Evolutionary conservation across 2,329 filamentous ascomycete species (phyloP), one percentile per base, ranked within the genome.

Genomic region (Curvularia sp.): DNA sequence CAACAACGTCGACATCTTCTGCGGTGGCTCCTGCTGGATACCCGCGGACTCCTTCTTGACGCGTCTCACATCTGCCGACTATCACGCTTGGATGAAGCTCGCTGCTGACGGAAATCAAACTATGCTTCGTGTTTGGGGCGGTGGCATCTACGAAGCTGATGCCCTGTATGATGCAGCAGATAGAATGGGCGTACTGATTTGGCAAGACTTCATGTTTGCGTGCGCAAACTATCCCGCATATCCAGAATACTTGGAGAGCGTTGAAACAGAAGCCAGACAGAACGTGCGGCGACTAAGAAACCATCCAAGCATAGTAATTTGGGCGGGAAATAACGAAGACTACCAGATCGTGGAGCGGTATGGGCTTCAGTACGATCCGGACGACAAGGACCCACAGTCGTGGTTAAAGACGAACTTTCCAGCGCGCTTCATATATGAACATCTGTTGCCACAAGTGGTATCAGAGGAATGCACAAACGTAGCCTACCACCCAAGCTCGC

Each of bases 271-370:
- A 84, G 93, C 59, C 82, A 87, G 57, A 67, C 80, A 35, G 90
- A 94, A 77, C 87, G 88, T 41, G 78, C 83, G 85, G 70, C 81
- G 89, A 44, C 81, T 97, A 41, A 85, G 92, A 33, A 92, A 97
- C 73, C 93, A 97, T 73, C 91, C 93, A 0, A 92, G 87, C 10
- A 88, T 97, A 61, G 89, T 93, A 38, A 88, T 97, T 57, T 97
- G 88, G 81, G 92, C 91, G 2, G 94, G 93, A 12, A 97, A 97
- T 78, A 97, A 97, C 71, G 93, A 97, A 75, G 93, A 97, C 74
- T 97, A 97, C 76, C 90, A 94, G 73, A 89, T 93, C 48, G 88
- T 89, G 55, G 92, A 96, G 74, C 84, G 83, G 20, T 86, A 85
- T 61, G 82, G 83, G 0, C 83, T 97, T 54, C 90, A 87, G 0